Evolutionary conservation across 495 filamentous ascomycete species (phyloP).

Genomic region (Neurospora tetrasperma): DNA sequence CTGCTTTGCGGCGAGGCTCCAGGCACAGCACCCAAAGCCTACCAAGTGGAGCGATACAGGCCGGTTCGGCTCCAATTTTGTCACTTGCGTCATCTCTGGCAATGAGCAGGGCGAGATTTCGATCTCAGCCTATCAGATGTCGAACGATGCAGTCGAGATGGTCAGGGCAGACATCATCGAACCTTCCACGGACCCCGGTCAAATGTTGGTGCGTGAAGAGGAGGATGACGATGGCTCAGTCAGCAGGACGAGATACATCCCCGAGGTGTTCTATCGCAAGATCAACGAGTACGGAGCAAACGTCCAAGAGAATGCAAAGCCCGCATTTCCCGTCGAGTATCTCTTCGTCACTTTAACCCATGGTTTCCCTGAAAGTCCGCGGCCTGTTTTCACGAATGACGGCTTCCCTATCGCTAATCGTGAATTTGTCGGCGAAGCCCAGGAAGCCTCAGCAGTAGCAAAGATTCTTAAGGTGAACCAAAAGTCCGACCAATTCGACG

Average conservation of each 20-base stretch:
- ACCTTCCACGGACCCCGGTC: conserved; percentile 79
- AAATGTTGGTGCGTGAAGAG: conserved; percentile 92
- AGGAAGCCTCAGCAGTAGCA: conserved; percentile 44
- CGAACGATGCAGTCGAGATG: conserved; percentile 94
- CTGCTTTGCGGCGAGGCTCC: conserved; percentile 74
- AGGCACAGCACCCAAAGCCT: conserved; percentile 77
- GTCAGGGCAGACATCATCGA: conserved; percentile 90
- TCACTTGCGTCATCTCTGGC: conserved; percentile 88
- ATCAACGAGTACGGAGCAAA: conserved; percentile 96
- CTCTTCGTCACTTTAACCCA: conserved; percentile 92
- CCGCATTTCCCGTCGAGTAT: conserved; percentile 92
- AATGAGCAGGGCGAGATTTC: conserved; percentile 82
- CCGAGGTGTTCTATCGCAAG: conserved; percentile 90
- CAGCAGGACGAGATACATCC: conserved; percentile 80
- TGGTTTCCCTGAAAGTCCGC: conserved; percentile 76
- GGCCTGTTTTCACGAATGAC: conserved; percentile 57
- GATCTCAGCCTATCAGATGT: conserved; percentile 88
- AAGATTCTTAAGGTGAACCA: conserved; percentile 32
- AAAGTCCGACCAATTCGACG: conserved; percentile 50
- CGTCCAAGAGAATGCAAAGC: conserved; percentile 95
- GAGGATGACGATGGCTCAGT: conserved; percentile 65
- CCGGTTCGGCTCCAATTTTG: conserved; percentile 90
- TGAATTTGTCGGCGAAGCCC: conserved; percentile 70
- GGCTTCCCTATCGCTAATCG: conserved; percentile 86
- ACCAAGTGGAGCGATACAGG: conserved; percentile 97